Evolutionary conservation across 306 rosid genomes (phyloP).

Genomic region (Quercus wislizeni): DNA sequence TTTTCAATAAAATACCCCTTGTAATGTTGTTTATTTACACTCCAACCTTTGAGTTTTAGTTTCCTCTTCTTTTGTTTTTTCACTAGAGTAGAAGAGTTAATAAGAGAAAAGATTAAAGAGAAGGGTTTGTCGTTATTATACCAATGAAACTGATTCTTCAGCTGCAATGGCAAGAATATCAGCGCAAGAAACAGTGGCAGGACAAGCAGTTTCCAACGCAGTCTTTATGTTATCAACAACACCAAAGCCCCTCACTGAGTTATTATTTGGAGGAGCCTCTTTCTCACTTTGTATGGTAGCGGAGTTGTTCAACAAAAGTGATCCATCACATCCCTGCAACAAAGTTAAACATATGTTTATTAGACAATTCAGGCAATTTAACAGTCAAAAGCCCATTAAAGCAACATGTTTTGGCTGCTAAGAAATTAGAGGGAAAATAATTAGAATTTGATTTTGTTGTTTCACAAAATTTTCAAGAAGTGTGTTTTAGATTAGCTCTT

Average conservation of each 20-base stretch:
- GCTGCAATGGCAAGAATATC: constrained; percentile 55
- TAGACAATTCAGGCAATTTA: neutral
- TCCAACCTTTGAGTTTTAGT: no score
- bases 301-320: constrained; percentile 41
- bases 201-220: constrained; percentile 38
- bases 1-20: neutral
- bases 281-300: constrained; percentile 46
- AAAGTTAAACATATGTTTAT: neutral
- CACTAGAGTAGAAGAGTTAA: no score
- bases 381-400: neutral
- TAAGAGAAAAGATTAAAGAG: neutral
- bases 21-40: no score
- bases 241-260: constrained; percentile 51
- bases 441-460: no score
- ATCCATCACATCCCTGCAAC: constrained; percentile 61
- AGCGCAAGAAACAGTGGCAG: constrained; percentile 52
- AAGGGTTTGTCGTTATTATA: neutral
- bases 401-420: neutral
- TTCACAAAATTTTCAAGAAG: no score
- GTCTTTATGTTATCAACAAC: constrained; percentile 44
- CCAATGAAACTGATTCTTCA: constrained; percentile 38
- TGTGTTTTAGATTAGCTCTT: no score
- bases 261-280: constrained; percentile 20
- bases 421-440: neutral
- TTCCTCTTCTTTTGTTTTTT: no score